Percentiles rank a stretch among this genome's conserved stretches.
These are phyloP conservation scores for Draba incana DNA, from an alignment of 345 rosid genomes.

Conservation along the genomic window DNA sequence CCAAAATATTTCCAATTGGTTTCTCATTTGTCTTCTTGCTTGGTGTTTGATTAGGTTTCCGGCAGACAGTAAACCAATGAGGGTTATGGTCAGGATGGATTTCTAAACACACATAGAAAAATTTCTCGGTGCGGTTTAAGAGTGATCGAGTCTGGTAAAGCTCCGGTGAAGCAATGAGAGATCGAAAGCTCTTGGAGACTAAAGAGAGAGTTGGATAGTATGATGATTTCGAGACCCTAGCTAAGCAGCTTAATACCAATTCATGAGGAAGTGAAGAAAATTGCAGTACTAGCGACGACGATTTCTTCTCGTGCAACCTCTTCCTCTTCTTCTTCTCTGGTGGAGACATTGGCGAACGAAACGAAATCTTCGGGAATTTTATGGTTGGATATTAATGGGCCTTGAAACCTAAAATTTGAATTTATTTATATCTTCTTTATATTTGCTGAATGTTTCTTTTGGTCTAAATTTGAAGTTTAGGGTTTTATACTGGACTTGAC, in stretches of 20 bases:
- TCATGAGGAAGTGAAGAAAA: neutral
- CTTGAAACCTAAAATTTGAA: no score
- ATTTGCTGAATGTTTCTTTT: no score
- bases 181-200: slow-evolving; percentile 58
- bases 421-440: no score
- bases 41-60: neutral
- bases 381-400: neutral
- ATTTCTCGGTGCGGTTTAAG: no score
- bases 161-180: slow-evolving; percentile 54
- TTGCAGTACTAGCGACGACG: neutral
- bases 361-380: no score
- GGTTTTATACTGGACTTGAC: no score
- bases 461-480: no score
- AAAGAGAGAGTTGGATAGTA: slow-evolving; percentile 56
- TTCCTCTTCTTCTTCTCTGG: neutral
- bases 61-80: slow-evolving; percentile 2
- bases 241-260: slow-evolving; percentile 50
- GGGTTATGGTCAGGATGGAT: neutral
- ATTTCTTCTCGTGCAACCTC: neutral
- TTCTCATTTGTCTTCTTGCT: neutral
- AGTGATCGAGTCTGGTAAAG: slow-evolving; percentile 54
- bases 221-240: slow-evolving; percentile 57
- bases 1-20: no score
- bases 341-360: neutral
- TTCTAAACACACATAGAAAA: slow-evolving; percentile 48